A percentile compares a stretch with the other conserved stretches of the same genome.
Evolutionary conservation across 139 green algal species (phyloP).

Genomic region (Mychonastes homosphaera): DNA sequence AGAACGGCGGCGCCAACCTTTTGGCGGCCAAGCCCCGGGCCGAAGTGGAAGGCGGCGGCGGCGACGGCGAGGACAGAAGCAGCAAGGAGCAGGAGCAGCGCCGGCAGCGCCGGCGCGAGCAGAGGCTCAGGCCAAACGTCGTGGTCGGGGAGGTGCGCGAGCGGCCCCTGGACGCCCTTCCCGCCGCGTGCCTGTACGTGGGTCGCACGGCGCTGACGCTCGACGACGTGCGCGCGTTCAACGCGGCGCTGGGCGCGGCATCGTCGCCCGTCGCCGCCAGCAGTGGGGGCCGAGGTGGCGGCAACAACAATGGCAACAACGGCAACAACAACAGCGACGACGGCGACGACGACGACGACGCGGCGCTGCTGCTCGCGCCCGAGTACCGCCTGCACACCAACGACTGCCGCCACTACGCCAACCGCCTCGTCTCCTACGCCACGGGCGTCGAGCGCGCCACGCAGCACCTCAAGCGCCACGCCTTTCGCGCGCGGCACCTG

Average conservation of each 20-base stretch:
- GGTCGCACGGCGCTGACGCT: conserved; percentile 38
- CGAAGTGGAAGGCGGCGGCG: too few relatives aligned
- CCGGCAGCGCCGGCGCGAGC: not conserved
- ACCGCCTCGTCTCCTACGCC: conserved; percentile 46
- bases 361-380: too few relatives aligned
- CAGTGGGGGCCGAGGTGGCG: too few relatives aligned
- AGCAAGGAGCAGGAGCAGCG: too few relatives aligned
- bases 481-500: conserved; percentile 10
- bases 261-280: too few relatives aligned
- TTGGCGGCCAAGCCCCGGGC: too few relatives aligned
- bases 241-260: conserved; percentile 22
- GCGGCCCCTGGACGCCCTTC: conserved; percentile 28
- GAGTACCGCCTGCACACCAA: conserved; percentile 46
- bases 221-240: conserved; percentile 42
- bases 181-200: conserved; percentile 39
- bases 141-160: conserved; percentile 17
- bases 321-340: too few relatives aligned
- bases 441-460: conserved; percentile 39
- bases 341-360: too few relatives aligned
- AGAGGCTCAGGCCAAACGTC: not conserved
- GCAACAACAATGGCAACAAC: too few relatives aligned
- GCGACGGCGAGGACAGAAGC: too few relatives aligned
- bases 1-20: too few relatives aligned
- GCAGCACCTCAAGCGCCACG: conserved; percentile 23
- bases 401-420: conserved; percentile 58